Percentiles rank a stretch among this genome's conserved stretches.
phyloP scores from a whole-genome alignment of 2,329 filamentous ascomycete genomes.

The Ophiostoma pallidulum region DNA sequence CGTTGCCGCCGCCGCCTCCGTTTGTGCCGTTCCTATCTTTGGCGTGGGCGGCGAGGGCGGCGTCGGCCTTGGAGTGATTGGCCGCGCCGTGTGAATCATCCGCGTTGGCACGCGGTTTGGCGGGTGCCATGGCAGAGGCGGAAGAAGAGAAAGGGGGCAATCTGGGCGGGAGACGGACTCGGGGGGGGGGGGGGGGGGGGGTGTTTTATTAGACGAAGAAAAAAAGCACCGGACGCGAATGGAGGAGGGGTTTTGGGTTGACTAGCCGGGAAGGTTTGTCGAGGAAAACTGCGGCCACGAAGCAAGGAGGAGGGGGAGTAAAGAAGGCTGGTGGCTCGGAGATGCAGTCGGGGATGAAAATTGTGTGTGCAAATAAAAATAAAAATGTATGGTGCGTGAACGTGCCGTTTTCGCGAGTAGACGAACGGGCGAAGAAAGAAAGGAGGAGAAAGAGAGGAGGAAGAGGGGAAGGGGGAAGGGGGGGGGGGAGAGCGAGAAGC shows the following conservation, averaged over 20 bases:
- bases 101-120: conserved; percentile 11
- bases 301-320: too few relatives aligned
- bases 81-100: conserved; percentile 12
- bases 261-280: too few relatives aligned
- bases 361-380: too few relatives aligned
- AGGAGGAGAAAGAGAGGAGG: background rate
- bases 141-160: background rate
- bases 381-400: too few relatives aligned
- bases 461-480: too few relatives aligned
- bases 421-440: background rate
- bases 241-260: too few relatives aligned
- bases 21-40: conserved; percentile 36
- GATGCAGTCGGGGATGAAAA: too few relatives aligned
- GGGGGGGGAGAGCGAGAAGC: background rate
- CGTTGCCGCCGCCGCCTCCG: conserved; percentile 11
- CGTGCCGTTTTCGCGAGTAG: too few relatives aligned
- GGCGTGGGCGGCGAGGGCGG: conserved; percentile 23
- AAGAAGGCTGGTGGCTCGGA: too few relatives aligned
- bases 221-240: background rate
- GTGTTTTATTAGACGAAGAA: too few relatives aligned
- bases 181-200: too few relatives aligned
- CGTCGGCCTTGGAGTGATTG: conserved; percentile 32
- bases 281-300: too few relatives aligned
- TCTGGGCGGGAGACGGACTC: background rate
- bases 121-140: conserved; percentile 8